Evolutionary conservation across 2,329 filamentous ascomycete species (phyloP).

Genomic region (Gremmenia infestans): DNA sequence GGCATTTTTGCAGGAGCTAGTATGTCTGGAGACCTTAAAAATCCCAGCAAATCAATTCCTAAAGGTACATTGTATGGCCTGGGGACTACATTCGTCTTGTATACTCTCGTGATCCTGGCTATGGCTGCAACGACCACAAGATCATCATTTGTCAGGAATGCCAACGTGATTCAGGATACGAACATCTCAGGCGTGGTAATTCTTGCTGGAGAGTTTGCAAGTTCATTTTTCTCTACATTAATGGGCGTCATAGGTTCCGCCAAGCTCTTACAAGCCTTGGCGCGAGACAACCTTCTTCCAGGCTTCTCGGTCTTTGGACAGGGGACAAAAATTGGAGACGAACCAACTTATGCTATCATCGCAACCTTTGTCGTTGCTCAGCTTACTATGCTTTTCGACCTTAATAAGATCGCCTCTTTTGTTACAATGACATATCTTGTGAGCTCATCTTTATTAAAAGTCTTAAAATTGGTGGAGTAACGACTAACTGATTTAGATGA

Average conservation of each 20-base stretch:
- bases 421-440: constrained; percentile 86
- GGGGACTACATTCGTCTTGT: constrained; percentile 68
- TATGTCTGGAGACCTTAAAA: constrained; percentile 82
- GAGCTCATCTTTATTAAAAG: constrained; percentile 18
- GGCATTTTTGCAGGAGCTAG: constrained; percentile 69
- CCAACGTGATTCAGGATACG: constrained; percentile 77
- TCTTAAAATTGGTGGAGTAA: neutral
- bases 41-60: constrained; percentile 80
- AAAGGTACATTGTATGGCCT: constrained; percentile 78
- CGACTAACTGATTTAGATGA: constrained; percentile 53
- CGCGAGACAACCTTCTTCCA: constrained; percentile 72
- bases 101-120: constrained; percentile 70
- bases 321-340: constrained; percentile 66
- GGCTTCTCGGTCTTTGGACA: constrained; percentile 69
- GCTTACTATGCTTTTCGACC: constrained; percentile 72
- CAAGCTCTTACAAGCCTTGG: constrained; percentile 78
- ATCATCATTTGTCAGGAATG: constrained; percentile 59
- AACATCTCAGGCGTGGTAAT: constrained; percentile 71
- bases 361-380: constrained; percentile 73
- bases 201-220: constrained; percentile 76
- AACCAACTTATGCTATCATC: constrained; percentile 71
- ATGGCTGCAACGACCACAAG: constrained; percentile 74
- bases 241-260: constrained; percentile 85
- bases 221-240: constrained; percentile 76
- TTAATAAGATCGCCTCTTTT: constrained; percentile 84